Evolutionary conservation across 2,329 filamentous ascomycete species (phyloP), one percentile per base, ranked within the genome.

Genomic region (Arachnomyces sp.): DNA sequence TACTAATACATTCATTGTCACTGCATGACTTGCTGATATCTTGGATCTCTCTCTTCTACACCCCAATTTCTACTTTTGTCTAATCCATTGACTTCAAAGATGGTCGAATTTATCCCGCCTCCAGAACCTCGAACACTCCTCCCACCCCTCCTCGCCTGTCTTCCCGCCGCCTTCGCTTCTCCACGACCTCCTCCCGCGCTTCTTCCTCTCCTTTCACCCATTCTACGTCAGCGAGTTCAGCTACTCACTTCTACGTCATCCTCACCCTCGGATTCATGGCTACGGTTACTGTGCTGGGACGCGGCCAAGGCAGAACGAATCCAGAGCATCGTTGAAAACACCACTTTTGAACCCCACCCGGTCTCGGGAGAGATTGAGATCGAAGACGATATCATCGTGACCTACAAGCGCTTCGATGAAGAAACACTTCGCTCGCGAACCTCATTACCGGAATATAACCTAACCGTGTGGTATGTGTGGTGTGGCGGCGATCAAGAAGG

Each of bases 301-400:
- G 45, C 62, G 2, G 56, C 60, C 5, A 67, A 71, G 39, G 77
- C 73, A 3, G 67, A 73, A 25, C 69, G 66, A 42, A 62, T 82
- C 8, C 71, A 74, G 36, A 61, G 65, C 9, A 56, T 75, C 15
- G 67, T 82, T 28, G 70, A 74, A 44, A 65, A 68, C 28, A 65
- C 76, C 25, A 65, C 66, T 13, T 71, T 81, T 41, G 78, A 82
- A 55, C 75, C 77, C 33, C 78, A 82, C 50, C 78, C 78, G 0
- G 73, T 74, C 3, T 82, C 78, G 1, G 78, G 78, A 35, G 78
- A 82, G 52, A 72, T 82, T 33, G 78, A 82, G 53, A 59, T 80
- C 3, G 71, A 74, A 14, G 75, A 77, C 31, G 68, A 75, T n/a
- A 62, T 73, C 25, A 60, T 66, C 3, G 67, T 77, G 28, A 63